Percentiles rank a stretch among this genome's conserved stretches.
These are phyloP conservation scores for Coprinopsis cinerea DNA, from an alignment of 768 basidiomycete genomes.

Conservation along the genomic window DNA sequence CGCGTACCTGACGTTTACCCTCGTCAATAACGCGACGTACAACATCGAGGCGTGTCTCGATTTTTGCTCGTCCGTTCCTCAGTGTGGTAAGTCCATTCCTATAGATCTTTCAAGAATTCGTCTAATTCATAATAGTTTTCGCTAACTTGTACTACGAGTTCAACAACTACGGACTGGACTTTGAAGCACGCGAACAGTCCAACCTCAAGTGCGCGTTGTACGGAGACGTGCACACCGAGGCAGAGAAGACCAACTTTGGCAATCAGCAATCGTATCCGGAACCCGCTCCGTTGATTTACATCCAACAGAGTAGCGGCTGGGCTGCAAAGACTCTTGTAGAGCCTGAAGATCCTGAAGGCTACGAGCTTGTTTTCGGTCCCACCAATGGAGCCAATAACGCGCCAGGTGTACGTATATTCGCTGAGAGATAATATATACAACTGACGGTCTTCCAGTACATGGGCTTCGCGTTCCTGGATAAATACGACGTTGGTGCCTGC, in stretches of 20 bases:
- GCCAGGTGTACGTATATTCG: conserved; percentile 29
- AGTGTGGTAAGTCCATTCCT: conserved; percentile 32
- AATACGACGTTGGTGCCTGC: conserved; percentile 42
- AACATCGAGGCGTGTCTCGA: conserved; percentile 36
- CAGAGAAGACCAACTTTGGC: conserved; percentile 41
- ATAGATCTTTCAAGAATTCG: background rate
- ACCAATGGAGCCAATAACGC: conserved; percentile 42
- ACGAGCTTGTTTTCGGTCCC: conserved; percentile 41
- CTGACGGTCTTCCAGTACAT: conserved; percentile 32
- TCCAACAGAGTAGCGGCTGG: conserved; percentile 39
- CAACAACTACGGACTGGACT: conserved; percentile 38
- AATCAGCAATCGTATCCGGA: conserved; percentile 34
- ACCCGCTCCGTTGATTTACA: conserved; percentile 32
- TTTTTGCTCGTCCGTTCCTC: conserved; percentile 31
- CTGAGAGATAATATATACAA: background rate
- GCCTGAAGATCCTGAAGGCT: conserved; percentile 36
- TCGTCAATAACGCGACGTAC: conserved; percentile 41
- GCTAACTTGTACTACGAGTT: conserved; percentile 45
- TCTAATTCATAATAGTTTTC: conserved; percentile 29
- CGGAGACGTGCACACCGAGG: conserved; percentile 35
- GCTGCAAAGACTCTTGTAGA: conserved; percentile 30
- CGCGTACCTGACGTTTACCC: conserved; percentile 42
- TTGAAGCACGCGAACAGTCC: conserved; percentile 31
- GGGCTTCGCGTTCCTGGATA: conserved; percentile 44
- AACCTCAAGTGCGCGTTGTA: conserved; percentile 45